Evolutionary conservation across 2,329 filamentous ascomycete species (phyloP), one percentile per base, ranked within the genome.

Genomic region (Talaromyces sp.): DNA sequence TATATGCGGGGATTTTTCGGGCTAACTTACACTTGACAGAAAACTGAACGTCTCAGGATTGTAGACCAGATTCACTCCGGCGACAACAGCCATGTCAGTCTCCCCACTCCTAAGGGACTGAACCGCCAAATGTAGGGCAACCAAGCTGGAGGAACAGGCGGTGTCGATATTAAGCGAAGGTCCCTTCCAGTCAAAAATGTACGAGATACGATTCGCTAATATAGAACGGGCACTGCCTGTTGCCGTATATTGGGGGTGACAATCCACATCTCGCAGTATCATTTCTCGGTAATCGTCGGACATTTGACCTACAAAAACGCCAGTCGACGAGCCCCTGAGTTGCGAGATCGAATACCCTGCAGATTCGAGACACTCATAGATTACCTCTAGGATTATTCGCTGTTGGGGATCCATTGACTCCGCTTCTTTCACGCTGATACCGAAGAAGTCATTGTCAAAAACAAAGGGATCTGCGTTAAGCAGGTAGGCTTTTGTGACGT

Each of bases 141-240:
- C 70, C 3, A 83, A 66, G 59, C 75, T 78, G 0, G 79, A 78
- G 0, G 79, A 82, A 60, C 81, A 83, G 0, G 81, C 81, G 0
- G 81, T 83, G 39, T 82, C 79, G 16, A 83, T 73, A 0, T 77
- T 80, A 69, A 81, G 75, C 1, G 73, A 77, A 0, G 81, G 77
- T 0, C 81, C 77, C 3, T 73, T 67, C 71, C 74, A 74, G 67
- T 78, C 71, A 65, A 78, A 80, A 47, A 78, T 79, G 68, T 79
- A 78, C 0, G 76, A 78, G 6, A 79, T 64, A 0, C 77, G 74
- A 35, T 80, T 81, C 1, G 78, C 74, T 1, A 80, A 64, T 9
- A 80, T 78, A 33, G 72, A 75, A 11, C 73, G 67, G 1, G 74
- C 72, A 41, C 70, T 76, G 13, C 76, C 74, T 1, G 73, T 74